Evolutionary conservation across 805 yeast species (phyloP), one percentile per base, ranked within the genome.

Genomic region (Blastobotrys chiropterorum): DNA sequence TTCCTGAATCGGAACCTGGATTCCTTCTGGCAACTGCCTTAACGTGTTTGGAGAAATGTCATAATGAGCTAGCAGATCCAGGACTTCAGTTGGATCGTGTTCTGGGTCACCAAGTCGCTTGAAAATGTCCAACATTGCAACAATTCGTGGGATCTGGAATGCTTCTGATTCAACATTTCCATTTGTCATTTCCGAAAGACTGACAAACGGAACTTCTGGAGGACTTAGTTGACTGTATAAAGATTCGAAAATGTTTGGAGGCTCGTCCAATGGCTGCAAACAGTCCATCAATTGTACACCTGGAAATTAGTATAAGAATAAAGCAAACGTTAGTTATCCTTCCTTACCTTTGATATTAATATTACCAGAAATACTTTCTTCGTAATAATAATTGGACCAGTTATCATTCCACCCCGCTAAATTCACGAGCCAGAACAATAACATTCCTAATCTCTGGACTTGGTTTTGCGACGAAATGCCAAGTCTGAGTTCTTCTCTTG

Each of bases 21-120:
- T 72, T 0, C 96, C 96, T 2, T 81, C 67, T 0, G 96, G 96
- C 58, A 76, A 85, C 0, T 89, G 77, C 41, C 85, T 86, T 3
- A 89, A 65, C 46, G 77, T 65, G 16, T 70, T 61, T 1, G 74
- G 71, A 16, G 48, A 48, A 8, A 88, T 75, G 3, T 76, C 77
- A 54, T 77, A 76, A 34, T 80, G 83, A 7, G 77, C 77, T 76
- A 88, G 76, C 61, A 83, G 67, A 53, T 77, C 81, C 1, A 86
- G 77, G 21, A 88, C 74, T 53, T 82, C 81, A 8, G 65, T 70
- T 0, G 79, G 69, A 0, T 77, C 72, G 56, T 74, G 79, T 17
- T 74, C 74, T 0, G 80, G 69, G 0, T 3, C 81, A 79, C 17
- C 83, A 64, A 6, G 20, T 1, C 46, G 44, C 31, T 53, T 52